Evolutionary conservation across 2,329 filamentous ascomycete genomes (phyloP), one percentile per base, ranked within the genome.

Genomic region (Fusarium floridanum): DNA sequence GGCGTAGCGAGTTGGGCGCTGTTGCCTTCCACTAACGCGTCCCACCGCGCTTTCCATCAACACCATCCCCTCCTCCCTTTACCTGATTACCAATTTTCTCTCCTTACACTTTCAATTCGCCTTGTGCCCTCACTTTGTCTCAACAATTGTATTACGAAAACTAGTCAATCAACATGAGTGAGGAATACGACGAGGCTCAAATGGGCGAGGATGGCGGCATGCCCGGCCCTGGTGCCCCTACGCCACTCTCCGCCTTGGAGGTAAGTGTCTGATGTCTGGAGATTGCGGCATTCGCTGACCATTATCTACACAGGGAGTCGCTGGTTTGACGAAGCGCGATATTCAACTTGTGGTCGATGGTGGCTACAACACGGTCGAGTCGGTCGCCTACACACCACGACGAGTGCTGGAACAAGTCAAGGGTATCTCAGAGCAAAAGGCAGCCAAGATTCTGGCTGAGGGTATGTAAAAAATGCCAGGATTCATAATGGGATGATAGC

Each of bases 391-490:
- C 82, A 98, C 91, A 4, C 91, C 97, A 81, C 93, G 90, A 63
- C 91, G 96, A 80, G 87, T 93, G 66, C 86, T 99, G 20, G 96
- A 99, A 83, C 95, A 97, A 82, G 96, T 99, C 84, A 99, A 98
- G 83, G 97, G 97, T 67, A 98, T 99, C 37, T 99, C 97, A 1
- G 96, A 98, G 84, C 94, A 97, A 80, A 99, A 99, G 82, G 97
- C 97, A 3, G 92, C 91, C 37, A 98, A 98, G 81, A 92, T 99
- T 45, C 87, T 99, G 32, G 91, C 91, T 16, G 97, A 98, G 88
- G 95, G 95, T 96, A 83, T 75, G 84, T 64, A 8, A 22, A n/a
- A 1, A 8, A 8, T 10, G 11, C 12, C 1, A 6, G 36, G 4
- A 17, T 16, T 50, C 2, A 3, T 17, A 5, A 20, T 27, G 10